Evolutionary conservation across 116 monocot species (phyloP).

Genomic region (Papilionanthe hybrid): DNA sequence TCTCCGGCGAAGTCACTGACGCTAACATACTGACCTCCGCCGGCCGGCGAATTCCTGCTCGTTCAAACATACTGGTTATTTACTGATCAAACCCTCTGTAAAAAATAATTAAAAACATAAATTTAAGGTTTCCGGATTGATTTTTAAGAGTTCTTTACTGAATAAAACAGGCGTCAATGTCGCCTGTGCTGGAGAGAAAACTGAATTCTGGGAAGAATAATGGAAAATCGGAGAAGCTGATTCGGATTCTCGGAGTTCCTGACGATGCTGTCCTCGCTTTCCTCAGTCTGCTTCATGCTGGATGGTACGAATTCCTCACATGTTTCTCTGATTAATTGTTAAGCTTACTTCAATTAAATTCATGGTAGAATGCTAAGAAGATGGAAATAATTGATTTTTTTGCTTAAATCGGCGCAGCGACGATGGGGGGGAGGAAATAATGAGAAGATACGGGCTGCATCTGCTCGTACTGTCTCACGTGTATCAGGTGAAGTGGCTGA

Average conservation of each 20-base stretch:
- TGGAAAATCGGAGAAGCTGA: conserved; percentile 6
- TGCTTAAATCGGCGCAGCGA: neutral
- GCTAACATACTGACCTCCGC: conserved; percentile 10
- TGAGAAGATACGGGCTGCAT: conserved; percentile 37
- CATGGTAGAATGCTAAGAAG: neutral
- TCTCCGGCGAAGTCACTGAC: neutral
- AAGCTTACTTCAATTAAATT: neutral
- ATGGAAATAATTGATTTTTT: too few species aligned
- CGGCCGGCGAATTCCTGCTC: conserved; percentile 38
- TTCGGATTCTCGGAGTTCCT: conserved; percentile 19
- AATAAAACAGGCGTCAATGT: conserved; percentile 35
- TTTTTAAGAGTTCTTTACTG: neutral
- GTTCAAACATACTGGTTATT: conserved; percentile 47
- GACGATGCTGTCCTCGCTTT: conserved; percentile 14
- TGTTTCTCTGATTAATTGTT: neutral
- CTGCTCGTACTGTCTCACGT: conserved; percentile 52
- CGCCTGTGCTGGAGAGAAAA: conserved; percentile 42
- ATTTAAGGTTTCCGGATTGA: neutral
- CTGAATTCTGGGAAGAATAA: neutral
- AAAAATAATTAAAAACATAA: neutral
- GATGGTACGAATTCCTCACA: neutral
- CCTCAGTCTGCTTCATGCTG: conserved; percentile 7
- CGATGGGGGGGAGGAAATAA: conserved; percentile 7
- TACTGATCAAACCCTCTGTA: too few species aligned
- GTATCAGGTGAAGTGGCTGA: conserved; percentile 40